A percentile compares a stretch with the other conserved stretches of the same genome.
Evolutionary conservation across 148 eudicot genomes (phyloP).

Genomic region (Beta vulgaris): DNA sequence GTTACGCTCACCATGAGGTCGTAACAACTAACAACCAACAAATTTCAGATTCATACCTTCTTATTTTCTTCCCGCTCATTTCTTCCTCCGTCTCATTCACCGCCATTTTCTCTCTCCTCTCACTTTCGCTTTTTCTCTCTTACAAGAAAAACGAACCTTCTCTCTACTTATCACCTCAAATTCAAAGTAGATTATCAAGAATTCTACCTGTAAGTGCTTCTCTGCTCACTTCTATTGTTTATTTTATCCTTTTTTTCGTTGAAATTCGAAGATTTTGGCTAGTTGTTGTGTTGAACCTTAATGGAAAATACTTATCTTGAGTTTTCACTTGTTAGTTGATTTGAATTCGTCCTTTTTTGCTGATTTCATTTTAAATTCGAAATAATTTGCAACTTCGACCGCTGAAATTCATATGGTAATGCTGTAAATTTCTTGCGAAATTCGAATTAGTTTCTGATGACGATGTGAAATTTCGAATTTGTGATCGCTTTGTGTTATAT

Average conservation of each 20-base stretch:
- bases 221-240: not conserved
- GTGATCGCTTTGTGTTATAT: not conserved
- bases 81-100: not conserved
- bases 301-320: not conserved
- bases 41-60: not conserved
- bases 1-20: no score
- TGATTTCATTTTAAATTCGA: not conserved
- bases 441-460: not conserved
- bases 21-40: not conserved
- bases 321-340: no score
- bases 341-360: no score
- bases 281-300: not conserved
- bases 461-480: not conserved
- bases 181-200: slow-evolving; percentile 5
- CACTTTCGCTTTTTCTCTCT: slow-evolving; percentile 10
- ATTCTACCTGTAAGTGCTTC: slow-evolving; percentile 8
- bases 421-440: not conserved
- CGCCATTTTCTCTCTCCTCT: not conserved
- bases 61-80: slow-evolving; percentile 30
- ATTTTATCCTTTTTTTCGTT: not conserved
- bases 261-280: not conserved
- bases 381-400: not conserved
- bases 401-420: not conserved
- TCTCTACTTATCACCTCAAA: not conserved
- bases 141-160: not conserved